phyloP scores from a whole-genome alignment of 306 rosid genomes.

The Vigna mungo region DNA sequence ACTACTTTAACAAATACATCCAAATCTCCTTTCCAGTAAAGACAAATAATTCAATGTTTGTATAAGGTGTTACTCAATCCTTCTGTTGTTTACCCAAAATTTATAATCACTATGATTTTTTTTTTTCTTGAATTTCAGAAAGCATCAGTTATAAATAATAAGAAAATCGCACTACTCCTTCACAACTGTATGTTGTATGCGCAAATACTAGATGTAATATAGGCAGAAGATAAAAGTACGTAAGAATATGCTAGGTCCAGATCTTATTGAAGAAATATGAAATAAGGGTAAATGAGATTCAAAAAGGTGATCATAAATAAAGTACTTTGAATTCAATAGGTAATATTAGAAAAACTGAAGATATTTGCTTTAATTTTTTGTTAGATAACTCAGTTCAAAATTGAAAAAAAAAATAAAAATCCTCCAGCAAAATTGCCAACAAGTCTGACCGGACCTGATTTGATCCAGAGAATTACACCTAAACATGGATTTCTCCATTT shows the following conservation, averaged over 20 bases:
- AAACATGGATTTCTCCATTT: background rate
- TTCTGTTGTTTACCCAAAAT: background rate
- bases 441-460: background rate
- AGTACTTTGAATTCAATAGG: background rate
- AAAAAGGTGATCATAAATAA: background rate
- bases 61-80: background rate
- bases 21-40: slow-evolving; percentile 15
- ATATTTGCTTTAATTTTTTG: background rate
- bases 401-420: background rate
- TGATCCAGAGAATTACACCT: background rate
- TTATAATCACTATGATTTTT: background rate
- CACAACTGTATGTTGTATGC: background rate
- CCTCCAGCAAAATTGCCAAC: background rate
- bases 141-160: background rate
- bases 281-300: background rate
- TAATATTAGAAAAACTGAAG: background rate
- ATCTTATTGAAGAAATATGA: background rate
- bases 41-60: background rate
- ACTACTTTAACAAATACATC: slow-evolving; percentile 6
- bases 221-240: background rate
- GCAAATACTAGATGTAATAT: background rate
- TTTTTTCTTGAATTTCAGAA: background rate
- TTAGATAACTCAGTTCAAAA: slow-evolving; percentile 2
- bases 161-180: background rate
- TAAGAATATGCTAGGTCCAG: background rate